Evolutionary conservation across 2,329 filamentous ascomycete species (phyloP).

Genomic region (Thelonectria rubi): DNA sequence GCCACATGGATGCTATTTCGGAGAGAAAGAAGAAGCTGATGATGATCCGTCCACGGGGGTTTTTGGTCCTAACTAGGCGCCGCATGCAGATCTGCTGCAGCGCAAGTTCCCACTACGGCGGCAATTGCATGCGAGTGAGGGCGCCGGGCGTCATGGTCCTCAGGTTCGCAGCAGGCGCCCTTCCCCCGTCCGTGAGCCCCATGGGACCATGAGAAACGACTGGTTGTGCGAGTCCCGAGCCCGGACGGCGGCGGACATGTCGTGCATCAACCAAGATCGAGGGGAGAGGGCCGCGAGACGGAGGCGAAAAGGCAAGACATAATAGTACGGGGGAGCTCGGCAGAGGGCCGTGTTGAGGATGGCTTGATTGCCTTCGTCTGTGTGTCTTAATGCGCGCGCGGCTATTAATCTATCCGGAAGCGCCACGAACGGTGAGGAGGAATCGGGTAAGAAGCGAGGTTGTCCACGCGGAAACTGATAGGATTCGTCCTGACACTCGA

Average conservation of each 20-base stretch:
- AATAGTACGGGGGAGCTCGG: neutral
- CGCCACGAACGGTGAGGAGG: slow-evolving; percentile 21
- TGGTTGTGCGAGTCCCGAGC: neutral
- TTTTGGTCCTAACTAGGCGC: neutral
- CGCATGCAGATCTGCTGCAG: too few relatives aligned
- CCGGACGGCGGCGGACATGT: neutral
- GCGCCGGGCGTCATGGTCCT: neutral
- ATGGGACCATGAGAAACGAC: neutral
- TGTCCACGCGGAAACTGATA: neutral
- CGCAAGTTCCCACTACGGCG: neutral
- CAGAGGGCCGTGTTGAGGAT: neutral
- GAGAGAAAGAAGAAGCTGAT: neutral
- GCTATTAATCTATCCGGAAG: slow-evolving; percentile 31
- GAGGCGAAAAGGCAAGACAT: neutral
- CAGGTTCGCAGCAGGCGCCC: neutral
- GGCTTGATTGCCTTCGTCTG: neutral
- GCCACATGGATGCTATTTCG: slow-evolving; percentile 1
- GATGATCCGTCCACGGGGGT: neutral
- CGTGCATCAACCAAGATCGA: neutral
- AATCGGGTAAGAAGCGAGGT: neutral
- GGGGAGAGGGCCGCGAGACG: neutral
- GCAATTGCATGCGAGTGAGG: neutral
- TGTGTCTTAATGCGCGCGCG: slow-evolving; percentile 13
- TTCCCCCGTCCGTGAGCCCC: neutral
- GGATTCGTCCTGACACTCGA: neutral